phyloP scores from a whole-genome alignment of 2,329 filamentous ascomycete genomes.

The Fonsecaea multimorphosa region DNA sequence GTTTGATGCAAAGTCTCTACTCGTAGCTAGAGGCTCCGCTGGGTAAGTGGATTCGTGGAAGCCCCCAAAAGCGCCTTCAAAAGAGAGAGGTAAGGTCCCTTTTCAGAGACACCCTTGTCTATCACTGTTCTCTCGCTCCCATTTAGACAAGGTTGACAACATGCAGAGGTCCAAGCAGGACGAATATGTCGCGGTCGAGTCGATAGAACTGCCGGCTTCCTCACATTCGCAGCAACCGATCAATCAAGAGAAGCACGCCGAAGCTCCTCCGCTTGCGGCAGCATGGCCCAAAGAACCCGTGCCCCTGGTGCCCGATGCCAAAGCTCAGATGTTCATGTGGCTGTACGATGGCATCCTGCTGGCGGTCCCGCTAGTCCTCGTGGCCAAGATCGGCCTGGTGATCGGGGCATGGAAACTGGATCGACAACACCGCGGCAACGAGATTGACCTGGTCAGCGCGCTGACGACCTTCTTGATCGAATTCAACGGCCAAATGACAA shows the following conservation, averaged over 20 bases:
- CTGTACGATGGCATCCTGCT: conserved; percentile 20
- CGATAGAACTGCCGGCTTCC: neutral
- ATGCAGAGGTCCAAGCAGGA: neutral
- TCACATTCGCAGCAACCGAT: neutral
- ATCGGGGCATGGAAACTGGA: conserved; percentile 24
- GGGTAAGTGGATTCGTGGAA: neutral
- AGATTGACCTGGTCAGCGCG: conserved; percentile 21
- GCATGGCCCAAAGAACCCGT: conserved; percentile 28
- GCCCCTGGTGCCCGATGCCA: conserved; percentile 19
- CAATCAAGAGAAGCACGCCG: neutral
- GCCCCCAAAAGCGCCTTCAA: neutral
- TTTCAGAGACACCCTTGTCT: neutral
- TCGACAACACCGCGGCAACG: conserved; percentile 7
- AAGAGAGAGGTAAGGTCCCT: neutral
- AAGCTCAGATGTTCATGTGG: conserved; percentile 11
- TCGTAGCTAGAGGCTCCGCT: neutral
- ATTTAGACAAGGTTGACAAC: neutral
- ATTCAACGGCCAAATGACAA: conserved; percentile 27
- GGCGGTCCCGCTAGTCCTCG: conserved; percentile 12
- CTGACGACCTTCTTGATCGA: conserved; percentile 20
- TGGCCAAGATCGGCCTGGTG: conserved; percentile 23
- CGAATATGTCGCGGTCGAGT: neutral
- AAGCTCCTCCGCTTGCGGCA: neutral
- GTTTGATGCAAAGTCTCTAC: neutral
- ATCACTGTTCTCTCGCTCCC: neutral